Evolutionary conservation across 495 filamentous ascomycete genomes (phyloP), one percentile per base, ranked within the genome.

Genomic region (Neurospora sublineolata): DNA sequence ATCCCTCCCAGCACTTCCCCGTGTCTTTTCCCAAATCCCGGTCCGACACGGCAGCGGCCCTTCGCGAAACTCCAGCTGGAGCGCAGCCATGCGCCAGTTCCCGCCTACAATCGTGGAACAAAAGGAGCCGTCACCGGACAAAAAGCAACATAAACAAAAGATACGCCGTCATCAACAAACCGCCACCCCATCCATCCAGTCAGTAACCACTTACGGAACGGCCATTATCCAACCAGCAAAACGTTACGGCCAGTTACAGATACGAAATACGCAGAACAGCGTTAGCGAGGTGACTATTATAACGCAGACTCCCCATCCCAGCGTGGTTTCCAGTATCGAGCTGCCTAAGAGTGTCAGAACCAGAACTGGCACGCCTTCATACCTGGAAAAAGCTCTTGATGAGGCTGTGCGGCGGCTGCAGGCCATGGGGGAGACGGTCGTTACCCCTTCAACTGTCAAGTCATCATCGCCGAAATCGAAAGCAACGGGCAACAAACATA

Each of bases 341-440:
- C 0, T 33, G 1, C 14, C 52, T 1, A 8, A 7, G 46, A 27
- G 52, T 64, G 52, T 64, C 10, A 8, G 12, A 30, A 60, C 23
- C 1, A 33, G 27, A 33, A 18, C 27, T 8, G 71, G 76, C 27
- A 79, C 79, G 11, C 73, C 74, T 33, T 82, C 79, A 4, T 82
- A 78, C 3, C 75, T 81, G 27, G 78, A 83, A 30, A 74, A 77
- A 67, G 81, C 82, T 18, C 73, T 83, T 3, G 77, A 82, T 30
- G 78, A 80, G 38, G 79, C 80, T 14, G 79, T 77, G 23, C 72
- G 76, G 10, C 77, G 80, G 39, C 60, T 83, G 14, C 78, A 81
- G 0, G 74, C 73, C 9, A 79, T 80, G 76, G 78, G 77, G 20
- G 73, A 75, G 67, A 68, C 69, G 3, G 52, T 64, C 7, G 27